phyloP scores from a whole-genome alignment of 2,329 filamentous ascomycete genomes.

The Trichoderma sp. region DNA sequence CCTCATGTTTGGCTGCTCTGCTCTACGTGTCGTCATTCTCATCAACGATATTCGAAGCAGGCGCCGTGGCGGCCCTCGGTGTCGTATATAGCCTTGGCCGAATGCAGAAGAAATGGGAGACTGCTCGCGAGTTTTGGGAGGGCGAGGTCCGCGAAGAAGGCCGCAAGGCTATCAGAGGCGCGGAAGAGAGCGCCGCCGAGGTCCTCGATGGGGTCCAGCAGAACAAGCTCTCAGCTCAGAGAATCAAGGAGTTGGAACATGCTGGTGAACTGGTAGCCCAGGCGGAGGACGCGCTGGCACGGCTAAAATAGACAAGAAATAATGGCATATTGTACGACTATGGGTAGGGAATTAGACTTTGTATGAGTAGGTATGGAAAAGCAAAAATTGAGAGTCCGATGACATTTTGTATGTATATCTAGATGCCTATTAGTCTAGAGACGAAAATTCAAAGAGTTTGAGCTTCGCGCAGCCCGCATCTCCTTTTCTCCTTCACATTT shows the following conservation, averaged over 20 bases:
- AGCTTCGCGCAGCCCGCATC: slow-evolving; percentile 23
- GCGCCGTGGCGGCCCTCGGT: slow-evolving; percentile 62
- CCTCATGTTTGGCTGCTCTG: slow-evolving; percentile 55
- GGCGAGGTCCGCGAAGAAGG: slow-evolving; percentile 68
- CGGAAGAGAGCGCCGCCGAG: slow-evolving; percentile 55
- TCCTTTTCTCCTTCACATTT: slow-evolving; percentile 6
- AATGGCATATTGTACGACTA: slow-evolving; percentile 29
- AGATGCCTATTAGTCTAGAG: slow-evolving; percentile 10
- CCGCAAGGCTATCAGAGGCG: slow-evolving; percentile 60
- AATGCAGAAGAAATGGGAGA: slow-evolving; percentile 65
- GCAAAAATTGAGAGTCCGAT: slow-evolving; percentile 10
- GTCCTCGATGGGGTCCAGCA: slow-evolving; percentile 44
- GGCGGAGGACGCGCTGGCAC: slow-evolving; percentile 52
- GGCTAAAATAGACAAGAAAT: slow-evolving; percentile 46
- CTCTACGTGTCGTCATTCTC: slow-evolving; percentile 59
- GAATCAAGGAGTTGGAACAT: slow-evolving; percentile 41
- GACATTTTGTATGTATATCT: slow-evolving; percentile 19
- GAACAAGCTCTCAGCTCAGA: slow-evolving; percentile 31
- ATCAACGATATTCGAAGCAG: slow-evolving; percentile 60
- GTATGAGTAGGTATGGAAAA: slow-evolving; percentile 10
- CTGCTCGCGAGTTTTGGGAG: slow-evolving; percentile 62
- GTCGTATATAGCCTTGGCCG: slow-evolving; percentile 59
- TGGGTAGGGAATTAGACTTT: slow-evolving; percentile 22
- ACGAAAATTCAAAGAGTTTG: slow-evolving; percentile 25
- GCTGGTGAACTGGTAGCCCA: slow-evolving; percentile 50